Evolutionary conservation across 2,329 filamentous ascomycete genomes (phyloP).

Genomic region (Xylariales sp.): DNA sequence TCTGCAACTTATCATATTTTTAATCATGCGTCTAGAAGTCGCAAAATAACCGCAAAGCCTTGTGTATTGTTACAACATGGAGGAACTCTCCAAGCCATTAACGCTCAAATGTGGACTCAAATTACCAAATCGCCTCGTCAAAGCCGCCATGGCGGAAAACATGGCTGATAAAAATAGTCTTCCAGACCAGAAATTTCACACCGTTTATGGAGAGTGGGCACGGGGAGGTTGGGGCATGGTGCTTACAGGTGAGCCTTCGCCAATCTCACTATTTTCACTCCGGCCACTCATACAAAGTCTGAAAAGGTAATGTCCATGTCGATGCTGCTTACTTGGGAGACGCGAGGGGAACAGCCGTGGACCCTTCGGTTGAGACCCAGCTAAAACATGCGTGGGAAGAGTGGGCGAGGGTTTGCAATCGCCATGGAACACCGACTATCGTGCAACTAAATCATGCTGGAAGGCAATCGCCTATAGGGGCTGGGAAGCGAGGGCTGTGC

Average conservation of each 20-base stretch:
- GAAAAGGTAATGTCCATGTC: conserved; percentile 2
- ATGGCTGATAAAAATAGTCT: conserved; percentile 45
- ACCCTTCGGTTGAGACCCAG: background rate
- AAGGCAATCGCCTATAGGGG: conserved; percentile 55
- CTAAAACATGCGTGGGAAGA: conserved; percentile 6
- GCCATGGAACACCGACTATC: conserved; percentile 63
- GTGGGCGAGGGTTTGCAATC: conserved; percentile 51
- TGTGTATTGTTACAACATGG: background rate
- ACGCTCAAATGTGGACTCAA: conserved; percentile 1
- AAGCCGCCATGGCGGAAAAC: conserved; percentile 70
- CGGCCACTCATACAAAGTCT: background rate
- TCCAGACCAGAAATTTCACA: background rate
- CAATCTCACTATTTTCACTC: background rate
- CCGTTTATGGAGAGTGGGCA: conserved; percentile 1
- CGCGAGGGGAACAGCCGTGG: background rate
- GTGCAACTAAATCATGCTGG: conserved; percentile 69
- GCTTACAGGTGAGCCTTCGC: conserved; percentile 1
- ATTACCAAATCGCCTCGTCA: conserved; percentile 65
- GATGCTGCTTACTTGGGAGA: background rate
- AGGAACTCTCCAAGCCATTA: background rate
- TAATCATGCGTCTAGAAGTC: too few relatives aligned
- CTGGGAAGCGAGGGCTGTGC: conserved; percentile 49
- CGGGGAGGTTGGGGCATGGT: conserved; percentile 8
- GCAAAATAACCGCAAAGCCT: too few relatives aligned
- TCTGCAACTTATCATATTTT: too few relatives aligned